Percentiles rank a stretch among this genome's conserved stretches.
phyloP scores from a whole-genome alignment of 73 alveolate genomes.

The Diophrys sp. region DNA sequence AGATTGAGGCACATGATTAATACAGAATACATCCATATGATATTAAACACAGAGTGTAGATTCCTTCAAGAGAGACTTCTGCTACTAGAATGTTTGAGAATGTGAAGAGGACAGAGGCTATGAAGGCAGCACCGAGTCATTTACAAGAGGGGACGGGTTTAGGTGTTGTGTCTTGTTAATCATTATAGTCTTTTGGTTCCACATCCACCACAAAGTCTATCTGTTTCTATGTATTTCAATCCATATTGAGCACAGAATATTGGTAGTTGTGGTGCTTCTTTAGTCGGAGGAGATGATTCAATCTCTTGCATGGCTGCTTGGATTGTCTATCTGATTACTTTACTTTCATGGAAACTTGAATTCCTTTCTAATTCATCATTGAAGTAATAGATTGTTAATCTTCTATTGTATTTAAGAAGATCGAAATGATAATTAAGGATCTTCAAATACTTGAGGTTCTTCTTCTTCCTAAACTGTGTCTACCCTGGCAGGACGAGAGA shows the following conservation, averaged over 20 bases:
- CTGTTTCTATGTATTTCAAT: slow-evolving; percentile 37
- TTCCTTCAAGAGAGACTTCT: not conserved
- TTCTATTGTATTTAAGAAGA: too few relatives aligned
- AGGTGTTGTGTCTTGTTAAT: not conserved
- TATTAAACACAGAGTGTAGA: not conserved
- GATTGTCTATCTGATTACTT: not conserved
- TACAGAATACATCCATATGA: not conserved
- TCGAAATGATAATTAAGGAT: not conserved
- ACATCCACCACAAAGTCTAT: slow-evolving; percentile 52
- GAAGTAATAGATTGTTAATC: too few relatives aligned
- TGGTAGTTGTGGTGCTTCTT: not conserved
- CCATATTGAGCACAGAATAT: slow-evolving; percentile 45
- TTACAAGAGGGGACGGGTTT: not conserved
- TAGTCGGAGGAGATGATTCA: not conserved
- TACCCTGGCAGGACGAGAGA: not conserved
- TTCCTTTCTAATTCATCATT: too few relatives aligned
- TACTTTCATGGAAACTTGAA: too few relatives aligned
- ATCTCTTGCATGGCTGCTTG: not conserved
- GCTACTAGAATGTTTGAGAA: not conserved
- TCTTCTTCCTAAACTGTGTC: not conserved
- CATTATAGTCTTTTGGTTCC: slow-evolving; percentile 26
- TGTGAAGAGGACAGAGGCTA: not conserved
- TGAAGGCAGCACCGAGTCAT: not conserved
- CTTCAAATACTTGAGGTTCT: not conserved
- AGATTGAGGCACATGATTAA: not conserved